Base-by-base conservation (phyloP, 805 yeast species). In the Schwanniomyces yamadae region DNA sequence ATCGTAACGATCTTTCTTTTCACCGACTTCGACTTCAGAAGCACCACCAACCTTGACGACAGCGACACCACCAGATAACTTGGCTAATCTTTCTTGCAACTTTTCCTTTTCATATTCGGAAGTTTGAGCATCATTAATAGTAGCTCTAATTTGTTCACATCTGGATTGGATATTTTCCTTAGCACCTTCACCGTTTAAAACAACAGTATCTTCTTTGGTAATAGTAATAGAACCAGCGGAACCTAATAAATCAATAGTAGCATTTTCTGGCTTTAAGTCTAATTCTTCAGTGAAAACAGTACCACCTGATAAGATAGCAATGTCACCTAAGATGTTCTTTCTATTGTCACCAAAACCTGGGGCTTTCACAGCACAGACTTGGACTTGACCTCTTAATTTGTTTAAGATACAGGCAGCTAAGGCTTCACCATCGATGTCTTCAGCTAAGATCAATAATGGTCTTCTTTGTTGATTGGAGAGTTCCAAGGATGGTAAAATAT, bases 271-370 rank as follows among this genome's bases (percentile, higher is more conserved):
- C 74, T 91, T 86, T 66, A 90, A 77, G 61, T 89, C 97, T 52
- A 89, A 77, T 66, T 93, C 98, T 67, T 90, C 96, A 49, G 96
- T 88, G 71, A 77, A 77, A 22, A 77, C 82, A 33, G 96, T 86
- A 67, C 96, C 96, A 44, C 97, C 97, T 28, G 97, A 83, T 45
- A 90, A 76, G 55, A 88, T 83, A 56, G 96, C 96, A 65, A 93
- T 81, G 66, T 93, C 99, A 50, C 96, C 96, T 45, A 93, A 73
- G 48, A 86, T 89, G 76, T 89, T 89, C 78, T 87, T 86, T 73
- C 97, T 84, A 82, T 93, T 90, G 74, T 93, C 99, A 66, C 98
- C 99, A 57, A 91, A 93, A 35, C 99, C 99, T 55, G 99, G 99
- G 22, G 98, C 96, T 77, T 90, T 91, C 49, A 93, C 96, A 52